Percentiles rank a stretch among this genome's conserved stretches.
Evolutionary conservation across 2,329 filamentous ascomycete species (phyloP).

Genomic region (Venturia aucupariae): DNA sequence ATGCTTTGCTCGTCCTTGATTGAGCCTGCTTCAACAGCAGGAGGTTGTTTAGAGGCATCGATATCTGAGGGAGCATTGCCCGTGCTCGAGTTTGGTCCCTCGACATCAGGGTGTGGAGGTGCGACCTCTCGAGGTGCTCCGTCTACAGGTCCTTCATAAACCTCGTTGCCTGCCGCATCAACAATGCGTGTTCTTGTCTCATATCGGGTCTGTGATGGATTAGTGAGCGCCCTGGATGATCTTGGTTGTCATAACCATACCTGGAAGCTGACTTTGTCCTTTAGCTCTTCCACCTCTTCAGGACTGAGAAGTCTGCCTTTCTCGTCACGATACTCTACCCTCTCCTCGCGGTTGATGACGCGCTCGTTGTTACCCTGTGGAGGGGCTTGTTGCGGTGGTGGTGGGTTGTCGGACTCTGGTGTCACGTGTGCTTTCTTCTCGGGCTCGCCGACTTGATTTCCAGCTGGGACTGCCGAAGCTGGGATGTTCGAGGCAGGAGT

Average conservation of each 20-base stretch:
- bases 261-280: conserved; percentile 86
- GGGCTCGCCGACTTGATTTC: conserved; percentile 25
- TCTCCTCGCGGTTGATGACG: conserved; percentile 56
- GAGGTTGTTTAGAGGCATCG: conserved; percentile 31
- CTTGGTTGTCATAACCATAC: background rate
- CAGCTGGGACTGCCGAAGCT: conserved; percentile 15
- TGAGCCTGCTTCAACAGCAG: conserved; percentile 33
- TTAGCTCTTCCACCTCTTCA: conserved; percentile 71
- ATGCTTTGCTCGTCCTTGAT: conserved; percentile 36
- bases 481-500: conserved; percentile 9
- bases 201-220: conserved; percentile 60
- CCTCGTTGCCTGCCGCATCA: conserved; percentile 69
- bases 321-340: conserved; percentile 89
- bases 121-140: conserved; percentile 27
- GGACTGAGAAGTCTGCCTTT: conserved; percentile 80
- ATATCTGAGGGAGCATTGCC: conserved; percentile 21
- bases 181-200: conserved; percentile 86
- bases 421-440: conserved; percentile 25
- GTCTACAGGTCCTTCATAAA: conserved; percentile 40
- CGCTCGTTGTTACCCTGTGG: conserved; percentile 19
- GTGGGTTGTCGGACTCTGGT: conserved; percentile 8
- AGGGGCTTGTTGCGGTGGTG: conserved; percentile 20
- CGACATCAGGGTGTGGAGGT: conserved; percentile 47
- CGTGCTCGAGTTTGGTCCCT: conserved; percentile 51
- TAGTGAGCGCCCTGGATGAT: background rate